Evolutionary conservation across 2,329 filamentous ascomycete genomes (phyloP), one percentile per base, ranked within the genome.

Genomic region (Arthrobotrys entomopaga): DNA sequence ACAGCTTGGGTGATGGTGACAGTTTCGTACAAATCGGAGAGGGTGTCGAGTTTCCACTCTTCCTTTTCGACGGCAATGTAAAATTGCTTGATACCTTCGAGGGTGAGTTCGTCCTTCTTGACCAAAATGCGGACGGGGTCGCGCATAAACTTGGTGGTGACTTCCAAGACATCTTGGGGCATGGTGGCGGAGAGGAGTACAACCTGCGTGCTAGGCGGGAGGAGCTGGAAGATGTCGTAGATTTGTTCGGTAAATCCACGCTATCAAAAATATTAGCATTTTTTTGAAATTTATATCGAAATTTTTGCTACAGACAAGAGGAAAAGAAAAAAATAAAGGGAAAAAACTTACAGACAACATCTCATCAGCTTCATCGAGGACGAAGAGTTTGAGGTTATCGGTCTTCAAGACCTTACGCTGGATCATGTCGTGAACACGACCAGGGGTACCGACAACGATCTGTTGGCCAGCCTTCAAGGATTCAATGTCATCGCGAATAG

Each of bases 61-160:
- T 99, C 95, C 88, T 99, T 98, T 88, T 99, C 95, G 75, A 99
- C 95, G 75, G 95, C 95, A 85, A 99, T 98, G 87, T 97, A 99
- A 87, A 97, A 99, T 84, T 99, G 95, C 89, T 99, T 99, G 83
- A 99, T 96, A 92, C 95, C 95, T 86, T 99, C 95, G 74, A 99
- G 92, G 81, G 95, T 99, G 84, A 99, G 90, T 84, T 99, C 95
- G 82, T 96, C 94, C 89, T 97, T 97, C 91, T 99, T 99, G 85
- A 99, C 95, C 80, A 99, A 88, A 82, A 99, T 98, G 82, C 95
- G 93, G 84, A 99, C 91, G 79, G 95, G 95, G 85, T 99, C 95
- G 81, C 93, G 93, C 95, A 99, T 99, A 88, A 99, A 99, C 87
- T 97, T 97, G 86, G 94, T 98, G 82, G 95, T 99, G 82, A 99